Evolutionary conservation across 805 yeast genomes (phyloP), one percentile per base, ranked within the genome.

Genomic region (Suhomyces emberorum): DNA sequence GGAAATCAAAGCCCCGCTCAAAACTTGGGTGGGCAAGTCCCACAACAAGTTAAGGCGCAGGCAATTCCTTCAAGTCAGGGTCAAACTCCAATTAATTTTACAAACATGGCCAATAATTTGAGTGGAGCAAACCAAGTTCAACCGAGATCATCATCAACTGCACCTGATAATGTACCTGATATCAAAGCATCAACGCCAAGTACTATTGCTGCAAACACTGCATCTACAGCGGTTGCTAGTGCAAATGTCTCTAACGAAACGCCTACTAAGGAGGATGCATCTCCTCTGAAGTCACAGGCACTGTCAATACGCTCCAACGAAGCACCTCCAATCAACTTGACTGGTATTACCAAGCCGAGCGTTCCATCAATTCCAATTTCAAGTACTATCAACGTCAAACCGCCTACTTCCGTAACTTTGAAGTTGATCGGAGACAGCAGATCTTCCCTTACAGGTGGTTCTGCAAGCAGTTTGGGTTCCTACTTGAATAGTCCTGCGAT

Each of bases 371-470:
- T 82, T 23, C 83, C 86, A 1, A 81, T 91, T 26, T 81, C 95
- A 1, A 74, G 74, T 30, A 78, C 75, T 14, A 68, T 93, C 34
- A 73, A 80, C 34, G 78, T 87, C 5, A 73, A 76, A 41, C 76
- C 80, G 4, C 81, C 87, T 7, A 69, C 70, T 8, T 80, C 96
- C 0, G 81, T 80, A 4, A 63, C 79, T 1, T 69, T 81, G 46
- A 77, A 79, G 43, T 79, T 81, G 20, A 77, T 76, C 43, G 55
- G 57, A 11, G 61, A 61, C 35, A 54, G 51, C 32, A 72, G 96
- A 41, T 95, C 98, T 10, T 81, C 95, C 5, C 64, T 88, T 33
- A 72, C 87, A 18, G 93, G 88, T 26, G 97, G 97, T 8, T 76
- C 79, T 38, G 93, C 95, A 1, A 73, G 82, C 65, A 79, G 61